phyloP scores from a whole-genome alignment of 257 asterid genomes.

The Scutellaria barbata region DNA sequence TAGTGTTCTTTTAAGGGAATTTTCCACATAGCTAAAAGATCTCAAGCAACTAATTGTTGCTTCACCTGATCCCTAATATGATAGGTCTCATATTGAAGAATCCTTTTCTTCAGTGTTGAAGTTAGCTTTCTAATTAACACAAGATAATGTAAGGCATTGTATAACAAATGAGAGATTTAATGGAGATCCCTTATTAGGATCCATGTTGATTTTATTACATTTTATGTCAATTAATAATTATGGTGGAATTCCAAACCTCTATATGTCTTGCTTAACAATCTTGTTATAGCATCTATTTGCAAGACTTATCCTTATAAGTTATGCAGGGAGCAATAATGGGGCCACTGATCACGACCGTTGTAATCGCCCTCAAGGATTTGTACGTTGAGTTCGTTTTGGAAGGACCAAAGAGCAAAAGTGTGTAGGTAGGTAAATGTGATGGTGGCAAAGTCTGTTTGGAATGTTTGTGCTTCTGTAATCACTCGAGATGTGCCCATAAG shows the following conservation, averaged over 20 bases:
- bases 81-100: too few species aligned
- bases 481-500: constrained; percentile 1
- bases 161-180: neutral
- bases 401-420: constrained; percentile 47
- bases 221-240: neutral
- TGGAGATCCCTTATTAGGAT: neutral
- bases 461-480: constrained; percentile 21
- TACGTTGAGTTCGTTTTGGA: constrained; percentile 79
- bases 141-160: neutral
- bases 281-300: neutral
- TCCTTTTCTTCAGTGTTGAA: too few species aligned
- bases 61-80: too few species aligned
- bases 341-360: constrained; percentile 86
- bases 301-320: neutral
- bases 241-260: neutral
- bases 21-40: too few species aligned
- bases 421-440: constrained; percentile 36
- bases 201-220: neutral
- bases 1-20: too few species aligned
- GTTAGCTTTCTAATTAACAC: neutral
- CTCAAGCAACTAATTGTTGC: too few species aligned
- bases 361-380: constrained; percentile 79
- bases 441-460: neutral
- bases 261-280: neutral
- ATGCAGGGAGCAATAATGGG: constrained; percentile 98